Conservation (phyloP, 176 grass and related monocot species). For the Juncus effusus region DNA sequence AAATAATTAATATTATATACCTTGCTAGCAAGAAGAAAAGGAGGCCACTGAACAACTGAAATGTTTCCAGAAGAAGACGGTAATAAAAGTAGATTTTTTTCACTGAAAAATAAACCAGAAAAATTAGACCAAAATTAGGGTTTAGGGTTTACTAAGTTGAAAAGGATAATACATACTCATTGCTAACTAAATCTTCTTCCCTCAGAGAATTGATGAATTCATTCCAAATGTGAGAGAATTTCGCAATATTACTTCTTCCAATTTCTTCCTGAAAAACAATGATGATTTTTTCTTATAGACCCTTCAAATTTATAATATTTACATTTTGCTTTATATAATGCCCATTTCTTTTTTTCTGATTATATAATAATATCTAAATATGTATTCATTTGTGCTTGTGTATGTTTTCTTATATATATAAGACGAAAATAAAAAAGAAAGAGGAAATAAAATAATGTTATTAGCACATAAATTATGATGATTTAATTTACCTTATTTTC, state of each 20-base stretch:
- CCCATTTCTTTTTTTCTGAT: too few relatives aligned
- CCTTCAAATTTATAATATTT: background rate
- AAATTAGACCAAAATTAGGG: conserved; percentile 1
- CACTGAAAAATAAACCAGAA: conserved; percentile 42
- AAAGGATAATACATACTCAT: conserved; percentile 47
- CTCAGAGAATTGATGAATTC: conserved; percentile 71
- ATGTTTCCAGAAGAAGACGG: conserved; percentile 51
- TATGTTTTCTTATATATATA: conserved; percentile 8
- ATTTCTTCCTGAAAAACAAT: conserved; percentile 43
- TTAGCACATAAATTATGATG: conserved; percentile 16
- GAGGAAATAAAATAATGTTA: background rate
- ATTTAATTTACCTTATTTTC: conserved; percentile 11
- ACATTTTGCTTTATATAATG: background rate
- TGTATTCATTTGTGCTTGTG: conserved; percentile 8
- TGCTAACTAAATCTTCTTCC: conserved; percentile 80
- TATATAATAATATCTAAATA: background rate
- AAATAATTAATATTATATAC: conserved; percentile 30
- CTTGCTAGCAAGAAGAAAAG: conserved; percentile 97
- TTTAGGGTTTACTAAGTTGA: background rate
- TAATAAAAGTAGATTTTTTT: conserved; percentile 69
- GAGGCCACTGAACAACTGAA: conserved; percentile 79
- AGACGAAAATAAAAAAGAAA: conserved; percentile 17
- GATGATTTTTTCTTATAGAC: background rate
- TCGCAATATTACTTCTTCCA: conserved; percentile 24
- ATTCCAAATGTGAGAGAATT: conserved; percentile 86